Conservation (phyloP, 305 asterid genomes). For the Caryopteris hybrid region DNA sequence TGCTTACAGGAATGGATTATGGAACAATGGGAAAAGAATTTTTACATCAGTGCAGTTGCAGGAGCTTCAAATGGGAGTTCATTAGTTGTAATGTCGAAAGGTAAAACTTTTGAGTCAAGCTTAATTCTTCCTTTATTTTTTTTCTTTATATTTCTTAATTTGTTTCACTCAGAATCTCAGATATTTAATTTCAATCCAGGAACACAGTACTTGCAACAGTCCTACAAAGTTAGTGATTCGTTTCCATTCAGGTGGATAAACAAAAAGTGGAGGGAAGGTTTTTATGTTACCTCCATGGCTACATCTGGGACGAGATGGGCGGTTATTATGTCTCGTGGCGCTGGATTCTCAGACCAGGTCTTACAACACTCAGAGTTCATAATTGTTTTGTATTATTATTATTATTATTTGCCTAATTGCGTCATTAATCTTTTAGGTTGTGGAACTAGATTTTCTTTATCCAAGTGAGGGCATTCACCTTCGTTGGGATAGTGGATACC, state of each 20-base stretch:
- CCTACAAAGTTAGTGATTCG: slow-evolving; percentile 78
- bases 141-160: background rate
- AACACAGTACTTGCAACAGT: slow-evolving; percentile 68
- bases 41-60: slow-evolving; percentile 71
- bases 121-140: slow-evolving; percentile 35
- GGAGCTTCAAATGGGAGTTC: slow-evolving; percentile 74
- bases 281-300: slow-evolving; percentile 82
- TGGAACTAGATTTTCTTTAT: slow-evolving; percentile 83
- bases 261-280: slow-evolving; percentile 92
- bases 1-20: slow-evolving; percentile 73
- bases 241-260: slow-evolving; percentile 96
- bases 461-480: slow-evolving; percentile 91
- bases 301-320: slow-evolving; percentile 85
- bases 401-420: background rate
- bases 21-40: slow-evolving; percentile 77
- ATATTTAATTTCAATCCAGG: slow-evolving; percentile 36
- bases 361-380: background rate
- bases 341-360: slow-evolving; percentile 89
- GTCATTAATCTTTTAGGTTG: slow-evolving; percentile 47
- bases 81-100: slow-evolving; percentile 82
- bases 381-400: background rate
- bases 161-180: slow-evolving; percentile 35
- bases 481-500: slow-evolving; percentile 81
- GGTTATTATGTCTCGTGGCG: slow-evolving; percentile 78
- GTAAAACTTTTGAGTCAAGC: slow-evolving; percentile 23